Evolutionary conservation across 2,329 filamentous ascomycete species (phyloP).

Genomic region (Myriosclerotinia duriaeana): DNA sequence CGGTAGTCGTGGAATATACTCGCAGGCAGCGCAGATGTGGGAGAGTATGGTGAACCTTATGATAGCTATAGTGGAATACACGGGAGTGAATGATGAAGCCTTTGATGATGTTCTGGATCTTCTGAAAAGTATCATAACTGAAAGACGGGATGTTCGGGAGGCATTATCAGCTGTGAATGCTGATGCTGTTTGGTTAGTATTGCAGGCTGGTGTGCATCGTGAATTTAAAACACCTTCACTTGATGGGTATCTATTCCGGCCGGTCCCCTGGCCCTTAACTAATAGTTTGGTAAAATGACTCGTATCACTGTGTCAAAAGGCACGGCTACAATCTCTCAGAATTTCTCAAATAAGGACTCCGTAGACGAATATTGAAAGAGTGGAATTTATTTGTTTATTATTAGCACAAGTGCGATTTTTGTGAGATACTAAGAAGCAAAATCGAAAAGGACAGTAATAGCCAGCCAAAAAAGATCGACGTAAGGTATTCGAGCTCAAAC

Average conservation of each 20-base stretch:
- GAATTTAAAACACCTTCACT: slow-evolving; percentile 45
- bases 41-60: slow-evolving; percentile 60
- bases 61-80: slow-evolving; percentile 58
- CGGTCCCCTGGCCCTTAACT: slow-evolving; percentile 14
- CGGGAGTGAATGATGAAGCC: slow-evolving; percentile 63
- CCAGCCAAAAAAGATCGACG: slow-evolving; percentile 4
- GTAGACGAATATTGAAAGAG: background rate
- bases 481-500: background rate
- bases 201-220: slow-evolving; percentile 13
- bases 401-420: slow-evolving; percentile 12
- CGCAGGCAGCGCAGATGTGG: slow-evolving; percentile 64
- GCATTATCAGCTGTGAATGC: slow-evolving; percentile 65
- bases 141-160: slow-evolving; percentile 49
- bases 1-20: slow-evolving; percentile 55
- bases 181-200: slow-evolving; percentile 73
- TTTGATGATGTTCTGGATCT: slow-evolving; percentile 71
- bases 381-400: slow-evolving; percentile 12
- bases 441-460: slow-evolving; percentile 7
- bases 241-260: slow-evolving; percentile 45
- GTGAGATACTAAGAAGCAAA: slow-evolving; percentile 5
- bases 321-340: background rate
- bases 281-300: background rate
- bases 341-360: background rate
- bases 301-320: background rate
- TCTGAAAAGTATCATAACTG: slow-evolving; percentile 52